Conservation (phyloP, 768 basidiomycete genomes). For the Lactifluus volemus region DNA sequence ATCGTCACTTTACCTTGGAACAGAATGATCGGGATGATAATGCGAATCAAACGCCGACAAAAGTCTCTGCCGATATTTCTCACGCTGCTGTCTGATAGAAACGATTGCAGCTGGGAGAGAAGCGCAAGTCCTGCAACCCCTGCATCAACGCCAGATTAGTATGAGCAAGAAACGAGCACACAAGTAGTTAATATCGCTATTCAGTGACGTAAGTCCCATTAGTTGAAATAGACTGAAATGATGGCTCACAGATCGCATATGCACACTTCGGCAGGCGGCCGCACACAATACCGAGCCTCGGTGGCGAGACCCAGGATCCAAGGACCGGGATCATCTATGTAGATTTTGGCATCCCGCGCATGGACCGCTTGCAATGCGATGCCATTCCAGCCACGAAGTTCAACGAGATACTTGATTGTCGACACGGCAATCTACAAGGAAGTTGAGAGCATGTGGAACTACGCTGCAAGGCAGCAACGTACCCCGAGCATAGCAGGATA, state of each 20-base stretch:
- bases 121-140: constrained; percentile 52
- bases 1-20: constrained; percentile 47
- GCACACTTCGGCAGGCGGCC: constrained; percentile 73
- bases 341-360: constrained; percentile 84
- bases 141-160: constrained; percentile 3
- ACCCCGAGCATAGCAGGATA: constrained; percentile 90
- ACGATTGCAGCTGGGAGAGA: constrained; percentile 69
- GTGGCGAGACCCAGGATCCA: constrained; percentile 91
- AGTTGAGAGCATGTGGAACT: neutral
- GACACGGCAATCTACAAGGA: constrained; percentile 66
- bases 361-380: constrained; percentile 77
- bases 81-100: constrained; percentile 71
- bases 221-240: neutral
- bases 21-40: constrained; percentile 83
- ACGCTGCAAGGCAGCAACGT: constrained; percentile 19
- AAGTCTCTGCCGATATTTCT: constrained; percentile 67
- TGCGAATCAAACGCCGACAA: constrained; percentile 74
- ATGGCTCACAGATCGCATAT: constrained; percentile 69
- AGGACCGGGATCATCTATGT: constrained; percentile 93
- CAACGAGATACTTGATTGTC: constrained; percentile 85
- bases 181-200: constrained; percentile 76
- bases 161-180: constrained; percentile 29
- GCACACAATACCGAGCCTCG: constrained; percentile 71
- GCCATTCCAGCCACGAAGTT: constrained; percentile 88
- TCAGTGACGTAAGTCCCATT: constrained; percentile 2